Evolutionary conservation across 352 stramenopile species (phyloP).

Genomic region (Pythium oligandrum): DNA sequence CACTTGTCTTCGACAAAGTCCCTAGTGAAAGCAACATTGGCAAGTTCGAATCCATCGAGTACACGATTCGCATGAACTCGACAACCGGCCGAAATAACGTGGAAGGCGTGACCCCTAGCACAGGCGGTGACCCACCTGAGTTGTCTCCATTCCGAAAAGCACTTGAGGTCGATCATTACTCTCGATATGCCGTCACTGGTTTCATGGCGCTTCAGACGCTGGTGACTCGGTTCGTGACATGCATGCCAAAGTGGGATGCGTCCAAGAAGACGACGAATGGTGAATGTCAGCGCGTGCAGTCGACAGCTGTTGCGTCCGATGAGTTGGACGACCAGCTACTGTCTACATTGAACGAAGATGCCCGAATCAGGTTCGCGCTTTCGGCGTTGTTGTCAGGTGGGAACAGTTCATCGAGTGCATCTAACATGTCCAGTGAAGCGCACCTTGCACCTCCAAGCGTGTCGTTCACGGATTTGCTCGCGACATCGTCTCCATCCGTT

Average conservation of each 20-base stretch:
- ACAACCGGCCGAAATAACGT: constrained; percentile 22
- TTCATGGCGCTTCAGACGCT: constrained; percentile 67
- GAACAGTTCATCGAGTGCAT: no score
- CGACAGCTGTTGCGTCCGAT: constrained; percentile 22
- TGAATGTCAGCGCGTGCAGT: constrained; percentile 34
- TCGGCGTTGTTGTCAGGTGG: constrained; percentile 13
- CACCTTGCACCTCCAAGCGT: neutral
- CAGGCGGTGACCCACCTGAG: constrained; percentile 23
- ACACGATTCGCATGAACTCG: constrained; percentile 54
- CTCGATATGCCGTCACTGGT: constrained; percentile 35
- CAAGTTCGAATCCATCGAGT: constrained; percentile 42
- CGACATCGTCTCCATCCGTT: neutral
- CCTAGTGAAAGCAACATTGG: constrained; percentile 31
- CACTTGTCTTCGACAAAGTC: constrained; percentile 54
- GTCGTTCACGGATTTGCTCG: constrained; percentile 19
- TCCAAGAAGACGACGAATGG: constrained; percentile 32
- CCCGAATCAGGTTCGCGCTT: constrained; percentile 27
- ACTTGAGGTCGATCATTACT: constrained; percentile 33
- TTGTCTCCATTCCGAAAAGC: constrained; percentile 32
- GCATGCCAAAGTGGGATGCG: constrained; percentile 45
- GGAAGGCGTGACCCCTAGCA: constrained; percentile 24
- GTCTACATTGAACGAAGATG: constrained; percentile 33
- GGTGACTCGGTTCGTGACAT: constrained; percentile 53
- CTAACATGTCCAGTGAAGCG: neutral
- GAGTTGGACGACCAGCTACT: constrained; percentile 33